These are phyloP conservation scores for Fagus sylvatica DNA, from an alignment of 306 rosid species.

Conservation along the genomic window DNA sequence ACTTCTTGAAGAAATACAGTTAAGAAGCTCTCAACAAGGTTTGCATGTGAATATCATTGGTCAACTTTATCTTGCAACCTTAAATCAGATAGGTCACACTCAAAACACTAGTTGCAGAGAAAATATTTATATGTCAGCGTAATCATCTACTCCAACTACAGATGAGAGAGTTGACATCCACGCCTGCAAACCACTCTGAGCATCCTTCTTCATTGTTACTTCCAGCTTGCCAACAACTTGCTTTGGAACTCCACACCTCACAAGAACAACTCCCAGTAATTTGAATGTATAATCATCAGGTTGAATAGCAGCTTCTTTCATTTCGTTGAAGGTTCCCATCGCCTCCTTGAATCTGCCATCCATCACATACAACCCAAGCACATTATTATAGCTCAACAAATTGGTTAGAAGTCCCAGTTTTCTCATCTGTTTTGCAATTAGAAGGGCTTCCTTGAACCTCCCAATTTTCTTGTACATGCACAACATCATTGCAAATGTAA, in stretches of 20 bases:
- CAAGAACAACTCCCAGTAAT: constrained; percentile 60
- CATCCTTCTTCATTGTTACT: constrained; percentile 51
- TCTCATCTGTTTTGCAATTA: constrained; percentile 64
- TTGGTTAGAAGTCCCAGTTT: constrained; percentile 46
- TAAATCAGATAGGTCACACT: background rate
- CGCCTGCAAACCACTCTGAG: constrained; percentile 45
- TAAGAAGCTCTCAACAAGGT: background rate
- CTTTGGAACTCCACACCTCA: constrained; percentile 70
- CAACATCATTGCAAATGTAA: constrained; percentile 83
- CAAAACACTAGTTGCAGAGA: background rate
- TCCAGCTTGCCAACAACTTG: constrained; percentile 66
- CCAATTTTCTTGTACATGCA: constrained; percentile 80
- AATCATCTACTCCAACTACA: constrained; percentile 50
- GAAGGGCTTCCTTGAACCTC: constrained; percentile 58
- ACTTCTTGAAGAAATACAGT: background rate
- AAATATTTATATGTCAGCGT: constrained; percentile 28
- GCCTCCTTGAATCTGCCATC: constrained; percentile 62
- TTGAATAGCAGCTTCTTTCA: constrained; percentile 51
- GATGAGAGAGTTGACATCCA: constrained; percentile 65
- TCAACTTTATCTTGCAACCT: background rate
- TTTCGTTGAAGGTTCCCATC: constrained; percentile 53
- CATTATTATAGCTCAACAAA: constrained; percentile 68
- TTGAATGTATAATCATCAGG: constrained; percentile 72
- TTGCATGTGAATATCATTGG: background rate
- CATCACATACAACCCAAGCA: constrained; percentile 62